Percentiles rank a stretch among this genome's conserved stretches.
Evolutionary conservation across 495 filamentous ascomycete genomes (phyloP).

Genomic region (Friedmanniomyces simplex): DNA sequence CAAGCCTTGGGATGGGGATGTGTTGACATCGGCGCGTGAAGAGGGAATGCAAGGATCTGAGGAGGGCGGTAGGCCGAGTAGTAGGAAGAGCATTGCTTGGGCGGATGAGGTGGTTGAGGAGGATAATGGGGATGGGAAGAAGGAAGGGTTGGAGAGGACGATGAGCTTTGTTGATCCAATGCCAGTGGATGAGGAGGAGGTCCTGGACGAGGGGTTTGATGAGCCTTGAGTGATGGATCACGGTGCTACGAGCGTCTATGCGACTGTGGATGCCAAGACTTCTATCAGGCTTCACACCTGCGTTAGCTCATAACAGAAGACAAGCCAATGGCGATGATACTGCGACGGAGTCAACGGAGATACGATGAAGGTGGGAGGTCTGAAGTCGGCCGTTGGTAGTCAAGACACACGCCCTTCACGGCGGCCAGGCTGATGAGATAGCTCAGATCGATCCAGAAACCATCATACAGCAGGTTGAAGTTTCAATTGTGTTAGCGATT

Average conservation of each 20-base stretch:
- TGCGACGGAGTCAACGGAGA: no score
- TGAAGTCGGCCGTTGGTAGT: no score
- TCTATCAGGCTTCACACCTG: no score
- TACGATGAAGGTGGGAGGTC: no score
- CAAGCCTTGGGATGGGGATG: constrained; percentile 85
- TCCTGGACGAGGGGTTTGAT: constrained; percentile 9
- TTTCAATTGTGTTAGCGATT: no score
- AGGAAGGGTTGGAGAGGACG: constrained; percentile 4
- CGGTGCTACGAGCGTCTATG: not conserved
- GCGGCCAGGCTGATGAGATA: no score
- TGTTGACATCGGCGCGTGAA: constrained; percentile 37
- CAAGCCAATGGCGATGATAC: no score
- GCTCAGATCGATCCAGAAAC: no score
- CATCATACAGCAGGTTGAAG: no score
- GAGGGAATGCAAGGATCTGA: constrained; percentile 6
- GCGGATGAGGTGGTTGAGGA: constrained; percentile 19
- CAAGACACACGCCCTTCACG: no score
- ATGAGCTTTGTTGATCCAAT: constrained; percentile 28
- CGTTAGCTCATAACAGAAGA: no score
- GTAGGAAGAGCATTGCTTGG: constrained; percentile 30
- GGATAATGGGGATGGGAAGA: constrained; percentile 14
- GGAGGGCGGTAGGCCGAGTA: constrained; percentile 1
- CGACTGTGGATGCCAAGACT: no score
- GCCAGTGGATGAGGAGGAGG: constrained; percentile 22
- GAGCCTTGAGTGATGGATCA: not conserved